Evolutionary conservation across 345 rosid species (phyloP), one percentile per base, ranked within the genome.

Genomic region (Populus nigra): DNA sequence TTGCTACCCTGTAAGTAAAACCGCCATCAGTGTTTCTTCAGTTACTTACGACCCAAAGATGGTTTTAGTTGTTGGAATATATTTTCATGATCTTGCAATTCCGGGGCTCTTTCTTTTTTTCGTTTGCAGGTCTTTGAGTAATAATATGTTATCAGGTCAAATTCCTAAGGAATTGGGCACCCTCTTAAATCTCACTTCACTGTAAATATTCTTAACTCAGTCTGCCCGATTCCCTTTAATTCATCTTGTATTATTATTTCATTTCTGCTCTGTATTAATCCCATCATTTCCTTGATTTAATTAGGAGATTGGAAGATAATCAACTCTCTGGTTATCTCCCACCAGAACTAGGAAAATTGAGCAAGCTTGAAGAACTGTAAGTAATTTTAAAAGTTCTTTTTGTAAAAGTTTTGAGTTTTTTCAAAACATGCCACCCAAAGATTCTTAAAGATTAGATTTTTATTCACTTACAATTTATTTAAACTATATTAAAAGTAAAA

Each of bases 111-210:
- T 9, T 8, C 10, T 33, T 33, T 33, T 33, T 33, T 29, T 29
- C 3, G 43, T 2, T 41, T 0, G 13, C 75, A 75, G 79, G 53
- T 0, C 3, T 38, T 20, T 80, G 31, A 4, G 15, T 25, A 1
- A 18, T 55, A 80, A 80, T 49, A 53, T 8, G 61, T 16, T 80
- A 16, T 11, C 72, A 4, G 83, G 79, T 41, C 20, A 2, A 71
- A 75, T 80, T 75, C 83, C 83, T 53, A 61, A 8, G 7, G 10
- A 63, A 27, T 31, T 80, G 33, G 83, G 72, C 23, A 23, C 38
- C 5, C 79, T 80, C 8, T n/a, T 36, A 33, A 31, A 71, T 10
- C 79, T 80, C 11, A 0, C 0, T 22, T 0, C 0, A 1, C 11
- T 65, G 67, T 75, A n/a, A 29, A 59, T 29, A 53, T 5, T 8